Percentiles rank a stretch among this genome's conserved stretches.
phyloP scores from a whole-genome alignment of 2,329 filamentous ascomycete genomes.

The Lasiodiplodia gonubiensis region DNA sequence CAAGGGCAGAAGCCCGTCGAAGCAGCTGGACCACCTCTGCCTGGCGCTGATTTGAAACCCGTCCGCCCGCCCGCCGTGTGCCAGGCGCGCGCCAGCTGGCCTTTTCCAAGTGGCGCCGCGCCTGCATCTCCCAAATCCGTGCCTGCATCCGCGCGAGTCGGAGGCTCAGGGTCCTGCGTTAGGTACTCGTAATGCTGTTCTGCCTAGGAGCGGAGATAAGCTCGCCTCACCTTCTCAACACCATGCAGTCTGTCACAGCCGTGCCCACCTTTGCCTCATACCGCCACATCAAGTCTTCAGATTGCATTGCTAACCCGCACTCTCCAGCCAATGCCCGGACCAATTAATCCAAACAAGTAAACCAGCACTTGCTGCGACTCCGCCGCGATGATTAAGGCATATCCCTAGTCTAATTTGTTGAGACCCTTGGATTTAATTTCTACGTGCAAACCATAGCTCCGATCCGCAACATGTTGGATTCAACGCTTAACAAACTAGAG shows the following conservation, averaged over 20 bases:
- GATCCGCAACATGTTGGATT: no score
- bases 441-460: neutral
- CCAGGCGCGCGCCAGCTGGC: conserved; percentile 18
- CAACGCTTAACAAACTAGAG: no score
- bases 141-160: conserved; percentile 6
- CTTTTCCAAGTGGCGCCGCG: conserved; percentile 9
- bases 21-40: conserved; percentile 3
- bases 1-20: conserved; percentile 25
- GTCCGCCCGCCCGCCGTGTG: neutral
- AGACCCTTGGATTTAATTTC: neutral
- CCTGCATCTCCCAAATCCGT: neutral
- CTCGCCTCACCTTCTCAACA: conserved; percentile 8
- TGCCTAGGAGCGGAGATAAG: conserved; percentile 22
- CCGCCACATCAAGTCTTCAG: no score
- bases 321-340: neutral
- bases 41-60: conserved; percentile 22
- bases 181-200: conserved; percentile 13
- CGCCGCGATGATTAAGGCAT: neutral
- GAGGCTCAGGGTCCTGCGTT: conserved; percentile 15
- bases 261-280: neutral
- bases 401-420: neutral
- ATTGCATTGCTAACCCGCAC: neutral
- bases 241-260: neutral
- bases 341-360: neutral
- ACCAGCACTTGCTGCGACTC: neutral